Evolutionary conservation across 2,329 filamentous ascomycete species (phyloP), one percentile per base, ranked within the genome.

Genomic region (Diaporthe longicolla): DNA sequence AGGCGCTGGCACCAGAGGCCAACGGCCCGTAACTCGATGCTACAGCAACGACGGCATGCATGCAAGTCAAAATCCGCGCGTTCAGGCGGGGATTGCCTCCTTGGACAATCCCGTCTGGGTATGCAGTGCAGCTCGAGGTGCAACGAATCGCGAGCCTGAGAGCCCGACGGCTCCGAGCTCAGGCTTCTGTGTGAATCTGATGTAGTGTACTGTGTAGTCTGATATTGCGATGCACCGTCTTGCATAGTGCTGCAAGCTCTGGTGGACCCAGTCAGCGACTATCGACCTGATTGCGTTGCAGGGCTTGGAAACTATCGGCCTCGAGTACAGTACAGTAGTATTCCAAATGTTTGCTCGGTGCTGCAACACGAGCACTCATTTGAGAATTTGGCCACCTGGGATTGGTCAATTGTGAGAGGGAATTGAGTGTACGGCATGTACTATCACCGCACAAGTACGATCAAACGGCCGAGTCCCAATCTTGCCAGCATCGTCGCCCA

Each of bases 11-110:
- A 65, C 24, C 48, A 45, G 61, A 50, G 61, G 29, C 11, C 61
- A 66, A 66, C 61, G 61, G 61, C 19, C 61, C 61, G 61, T 66
- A 66, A 52, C 35, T 66, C 29, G 61, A 66, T 66, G 61, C 61
- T 66, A 66, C 61, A n/a, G 11, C 29, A 32, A 4, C 43, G 29
- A 61, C 26, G n/a, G 57, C 57, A 59, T 40, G 57, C 61, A 66
- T 66, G 61, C 61, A 66, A 37, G 61, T 52, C 61, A 50, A 52
- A 66, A 17, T 52, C 43, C 61, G 43, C 61, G 43, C 61, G 43
- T 50, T 32, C 61, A 37, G 61, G 40, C 37, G 61, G 43, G 43
- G 26, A 48, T 43, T 37, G 43, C 61, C 24, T 48, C 43, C 26
- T 24, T 37, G 63, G 21, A 26, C 45, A 24, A 24, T 59, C 32